Evolutionary conservation across 2,329 filamentous ascomycete species (phyloP), one percentile per base, ranked within the genome.

Genomic region (Aspergillus candidus): DNA sequence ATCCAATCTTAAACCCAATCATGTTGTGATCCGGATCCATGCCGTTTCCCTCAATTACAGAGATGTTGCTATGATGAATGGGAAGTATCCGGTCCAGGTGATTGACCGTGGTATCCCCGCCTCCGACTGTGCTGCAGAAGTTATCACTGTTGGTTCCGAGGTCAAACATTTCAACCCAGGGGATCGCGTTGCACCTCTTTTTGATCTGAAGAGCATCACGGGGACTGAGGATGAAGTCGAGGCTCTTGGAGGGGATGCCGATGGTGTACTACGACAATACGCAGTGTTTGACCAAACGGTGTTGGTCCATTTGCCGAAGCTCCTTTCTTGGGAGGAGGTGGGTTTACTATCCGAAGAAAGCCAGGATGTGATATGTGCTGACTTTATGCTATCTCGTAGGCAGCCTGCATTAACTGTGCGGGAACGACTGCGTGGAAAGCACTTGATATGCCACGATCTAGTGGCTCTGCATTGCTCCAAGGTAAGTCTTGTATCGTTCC

Each of bases 211-310:
- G 6, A 22, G 18, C 18, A 22, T 22, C 18, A 22, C 18, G 3
- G 18, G 18, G 18, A 22, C 18, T 22, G 18, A 22, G 18, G 18
- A 22, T 22, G 18, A 22, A 5, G 6, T 7, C 3, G 18, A 22
- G 18, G 18, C 18, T 22, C 18, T 22, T 22, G 18, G 18, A 3
- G 18, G 18, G 3, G 38, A 38, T 15, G 34, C 32, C 11, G 38
- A 46, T 15, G 43, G 43, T 27, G 43, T 46, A 14, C 34, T 46
- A 14, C 34, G 43, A 1, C 22, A 46, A 14, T 46, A 36, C 34
- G 38, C 38, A 2, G 38, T 41, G 2, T 41, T 46, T 22, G 10
- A 38, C 27, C 38, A 36, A n/a, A 38, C 38, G 30, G 34, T 41
- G 17, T 32, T 46, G 12, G 15, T 46, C 12, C 36, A 40, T 29